A percentile compares a stretch with the other conserved stretches of the same genome.
Evolutionary conservation across 129 eudicot species (phyloP).

Genomic region (Artemisia argyi): DNA sequence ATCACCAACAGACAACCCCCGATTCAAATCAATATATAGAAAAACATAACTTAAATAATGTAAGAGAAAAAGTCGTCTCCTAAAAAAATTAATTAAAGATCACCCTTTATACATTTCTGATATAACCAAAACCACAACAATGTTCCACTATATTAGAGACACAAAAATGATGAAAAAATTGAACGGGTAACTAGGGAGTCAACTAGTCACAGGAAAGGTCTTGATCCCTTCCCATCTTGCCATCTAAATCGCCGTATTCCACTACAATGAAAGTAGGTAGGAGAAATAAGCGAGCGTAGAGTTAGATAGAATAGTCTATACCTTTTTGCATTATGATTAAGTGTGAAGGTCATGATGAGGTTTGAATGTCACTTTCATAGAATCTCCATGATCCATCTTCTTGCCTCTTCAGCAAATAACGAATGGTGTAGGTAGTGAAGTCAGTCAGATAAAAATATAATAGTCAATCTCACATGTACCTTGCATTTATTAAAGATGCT

Average conservation of each 20-base stretch:
- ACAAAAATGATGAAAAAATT: slow-evolving; percentile 11
- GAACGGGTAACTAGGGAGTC: slow-evolving; percentile 17
- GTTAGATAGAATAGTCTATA: slow-evolving; percentile 14
- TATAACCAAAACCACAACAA: slow-evolving; percentile 12
- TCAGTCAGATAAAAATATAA: slow-evolving; percentile 2
- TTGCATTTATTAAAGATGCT: too few species aligned
- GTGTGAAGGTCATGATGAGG: slow-evolving; percentile 41
- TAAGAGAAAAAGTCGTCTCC: background rate
- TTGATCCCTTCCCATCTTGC: slow-evolving; percentile 12
- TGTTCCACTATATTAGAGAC: slow-evolving; percentile 7
- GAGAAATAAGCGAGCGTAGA: background rate
- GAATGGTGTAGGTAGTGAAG: slow-evolving; percentile 79
- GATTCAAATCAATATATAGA: background rate
- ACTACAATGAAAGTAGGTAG: slow-evolving; percentile 14
- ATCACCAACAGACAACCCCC: background rate
- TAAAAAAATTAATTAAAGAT: background rate
- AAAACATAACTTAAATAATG: slow-evolving; percentile 8
- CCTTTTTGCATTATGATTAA: slow-evolving; percentile 16
- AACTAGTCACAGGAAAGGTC: slow-evolving; percentile 5
- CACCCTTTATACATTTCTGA: slow-evolving; percentile 23
- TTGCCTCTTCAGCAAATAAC: slow-evolving; percentile 67
- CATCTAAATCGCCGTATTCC: slow-evolving; percentile 18
- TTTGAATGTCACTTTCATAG: slow-evolving; percentile 64
- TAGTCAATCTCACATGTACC: background rate
- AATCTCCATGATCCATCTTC: slow-evolving; percentile 91